Percentiles rank a stretch among this genome's conserved stretches.
phyloP scores from a whole-genome alignment of 495 filamentous ascomycete genomes.

The Annulohypoxylon stygium region DNA sequence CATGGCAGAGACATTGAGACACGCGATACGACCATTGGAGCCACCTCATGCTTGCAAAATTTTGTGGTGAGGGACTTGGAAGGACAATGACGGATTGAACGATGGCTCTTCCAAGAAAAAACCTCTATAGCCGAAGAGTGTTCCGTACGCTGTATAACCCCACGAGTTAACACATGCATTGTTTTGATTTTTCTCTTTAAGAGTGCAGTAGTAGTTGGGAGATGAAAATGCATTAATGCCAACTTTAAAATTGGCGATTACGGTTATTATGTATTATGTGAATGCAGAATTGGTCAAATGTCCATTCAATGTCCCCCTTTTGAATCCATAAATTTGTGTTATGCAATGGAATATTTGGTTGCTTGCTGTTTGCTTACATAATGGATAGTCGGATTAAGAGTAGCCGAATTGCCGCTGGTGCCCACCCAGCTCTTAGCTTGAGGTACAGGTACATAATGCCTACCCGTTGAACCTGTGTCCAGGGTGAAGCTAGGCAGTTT shows the following conservation, averaged over 20 bases:
- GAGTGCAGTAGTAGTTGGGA: conserved; percentile 39
- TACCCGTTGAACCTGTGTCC: background rate
- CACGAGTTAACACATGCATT: conserved; percentile 25
- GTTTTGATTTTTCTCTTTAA: conserved; percentile 41
- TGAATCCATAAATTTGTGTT: no score
- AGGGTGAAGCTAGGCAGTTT: background rate
- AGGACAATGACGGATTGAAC: conserved; percentile 26
- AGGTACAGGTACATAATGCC: no score
- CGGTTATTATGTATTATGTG: background rate
- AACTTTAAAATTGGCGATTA: background rate
- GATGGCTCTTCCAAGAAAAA: conserved; percentile 28
- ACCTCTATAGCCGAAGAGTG: conserved; percentile 23
- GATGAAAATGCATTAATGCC: conserved; percentile 43
- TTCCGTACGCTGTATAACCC: conserved; percentile 39
- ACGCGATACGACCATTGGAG: conserved; percentile 39
- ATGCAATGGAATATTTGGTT: background rate
- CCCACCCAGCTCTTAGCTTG: no score
- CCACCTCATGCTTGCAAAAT: conserved; percentile 10
- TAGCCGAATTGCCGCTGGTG: conserved; percentile 11
- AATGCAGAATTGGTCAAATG: background rate
- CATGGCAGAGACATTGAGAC: conserved; percentile 35
- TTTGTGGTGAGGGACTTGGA: conserved; percentile 17
- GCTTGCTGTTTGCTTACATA: background rate
- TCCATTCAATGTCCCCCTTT: background rate
- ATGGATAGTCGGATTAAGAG: conserved; percentile 8